Evolutionary conservation across 495 filamentous ascomycete genomes (phyloP), one percentile per base, ranked within the genome.

Genomic region (Oleoguttula mirabilis): DNA sequence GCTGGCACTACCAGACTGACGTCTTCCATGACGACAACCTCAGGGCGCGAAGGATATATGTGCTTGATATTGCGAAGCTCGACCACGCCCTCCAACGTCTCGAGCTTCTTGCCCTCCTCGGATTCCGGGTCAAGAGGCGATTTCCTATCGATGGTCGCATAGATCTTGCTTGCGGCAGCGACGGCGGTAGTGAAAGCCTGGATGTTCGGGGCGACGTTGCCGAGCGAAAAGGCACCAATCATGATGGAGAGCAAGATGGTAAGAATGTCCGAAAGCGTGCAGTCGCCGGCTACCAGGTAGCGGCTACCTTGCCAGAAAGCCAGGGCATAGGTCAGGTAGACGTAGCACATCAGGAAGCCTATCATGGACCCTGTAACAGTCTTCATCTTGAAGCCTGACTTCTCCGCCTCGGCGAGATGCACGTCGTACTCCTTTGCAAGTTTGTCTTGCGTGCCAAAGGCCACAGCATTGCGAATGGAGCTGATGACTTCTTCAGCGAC

Each of bases 401-500:
- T 73, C 56, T 92, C 77, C 20, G 86, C 90, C 25, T 71, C 64
- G 37, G 54, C 61, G 25, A 98, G 65, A 56, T 90, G 80, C 0
- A 36, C 58, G 48, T 92, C 82, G 57, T 95, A 96, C 64, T 88
- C 78, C 49, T 69, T 70, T 14, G 85, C 83, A 19, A 98, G 70
- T 53, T 87, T 84, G 36, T 85, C 79, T 61, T 98, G 87, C 0
- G 87, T 94, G 45, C 80, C 82, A 54, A 95, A 98, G 7, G 90
- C 90, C 4, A 79, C 78, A n/a, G 87, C 82, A 57, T 92, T 95
- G 25, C 90, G 75, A 50, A 95, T 81, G 6, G 87, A 94, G 55
- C 82, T 88, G 56, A 98, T 77, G 43, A 94, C 88, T 62, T 98
- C 90, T 59, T 96, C 90, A 0, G 84, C 88, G 15, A 98, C 72